Percentiles rank a stretch among this genome's conserved stretches.
Conservation (phyloP, 768 basidiomycete species). For the Zangia roseola region DNA sequence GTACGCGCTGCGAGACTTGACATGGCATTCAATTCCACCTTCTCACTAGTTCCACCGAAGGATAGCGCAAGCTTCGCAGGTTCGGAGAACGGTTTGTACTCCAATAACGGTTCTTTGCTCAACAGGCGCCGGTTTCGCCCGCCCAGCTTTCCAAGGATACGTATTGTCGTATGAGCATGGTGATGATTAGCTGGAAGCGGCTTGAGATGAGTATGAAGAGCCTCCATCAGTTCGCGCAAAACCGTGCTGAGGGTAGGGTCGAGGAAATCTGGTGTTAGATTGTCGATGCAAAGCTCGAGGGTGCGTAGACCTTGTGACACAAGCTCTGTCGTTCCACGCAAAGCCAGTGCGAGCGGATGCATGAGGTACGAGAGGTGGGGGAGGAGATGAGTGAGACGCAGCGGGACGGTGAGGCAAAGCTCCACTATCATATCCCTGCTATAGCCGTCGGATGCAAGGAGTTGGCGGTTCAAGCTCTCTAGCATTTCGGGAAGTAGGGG, state of each 20-base stretch:
- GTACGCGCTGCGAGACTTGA: constrained; percentile 63
- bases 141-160: constrained; percentile 94
- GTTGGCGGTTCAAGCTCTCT: constrained; percentile 88
- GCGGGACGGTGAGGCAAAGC: constrained; percentile 93
- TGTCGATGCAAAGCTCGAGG: constrained; percentile 98
- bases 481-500: constrained; percentile 97
- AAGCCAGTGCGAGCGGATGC: constrained; percentile 90
- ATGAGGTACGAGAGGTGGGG: constrained; percentile 95
- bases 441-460: constrained; percentile 79
- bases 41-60: constrained; percentile 65
- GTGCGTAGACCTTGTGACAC: constrained; percentile 95
- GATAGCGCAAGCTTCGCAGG: constrained; percentile 69
- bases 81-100: constrained; percentile 68
- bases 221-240: constrained; percentile 90
- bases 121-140: constrained; percentile 89
- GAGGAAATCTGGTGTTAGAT: constrained; percentile 95
- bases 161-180: constrained; percentile 91
- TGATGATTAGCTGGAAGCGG: constrained; percentile 87
- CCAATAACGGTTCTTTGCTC: constrained; percentile 73
- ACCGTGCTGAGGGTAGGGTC: constrained; percentile 95
- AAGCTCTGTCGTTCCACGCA: constrained; percentile 84
- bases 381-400: constrained; percentile 91
- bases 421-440: constrained; percentile 94
- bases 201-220: constrained; percentile 86
- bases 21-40: constrained; percentile 65